phyloP scores from a whole-genome alignment of 2,329 filamentous ascomycete species.

The Colletotrichum truncatum region DNA sequence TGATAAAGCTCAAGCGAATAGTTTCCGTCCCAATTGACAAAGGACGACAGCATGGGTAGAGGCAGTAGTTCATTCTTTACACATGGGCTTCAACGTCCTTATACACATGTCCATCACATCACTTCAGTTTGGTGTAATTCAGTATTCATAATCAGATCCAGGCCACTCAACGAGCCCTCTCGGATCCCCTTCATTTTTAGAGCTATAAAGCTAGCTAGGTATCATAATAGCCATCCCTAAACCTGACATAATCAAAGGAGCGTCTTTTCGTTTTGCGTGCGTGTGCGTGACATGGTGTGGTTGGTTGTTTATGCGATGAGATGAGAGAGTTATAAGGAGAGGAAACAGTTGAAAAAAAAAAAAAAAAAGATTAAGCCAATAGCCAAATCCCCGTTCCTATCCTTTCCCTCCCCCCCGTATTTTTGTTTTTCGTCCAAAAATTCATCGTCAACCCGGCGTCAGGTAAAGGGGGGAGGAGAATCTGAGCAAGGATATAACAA shows the following conservation, averaged over 20 bases:
- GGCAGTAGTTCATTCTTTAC: too few species aligned
- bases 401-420: conserved; percentile 29
- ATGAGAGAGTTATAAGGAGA: background rate
- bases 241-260: conserved; percentile 3
- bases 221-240: conserved; percentile 20
- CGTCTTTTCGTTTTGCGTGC: background rate
- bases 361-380: conserved; percentile 15
- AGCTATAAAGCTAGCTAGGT: conserved; percentile 9
- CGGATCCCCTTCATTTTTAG: conserved; percentile 5
- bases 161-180: background rate
- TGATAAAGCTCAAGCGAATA: too few species aligned
- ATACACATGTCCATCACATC: background rate
- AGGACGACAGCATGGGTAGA: too few species aligned
- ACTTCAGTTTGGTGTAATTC: background rate
- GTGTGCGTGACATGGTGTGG: background rate
- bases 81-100: background rate
- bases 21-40: too few species aligned
- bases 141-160: background rate
- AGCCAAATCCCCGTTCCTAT: conserved; percentile 24
- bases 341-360: background rate
- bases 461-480: conserved; percentile 32
- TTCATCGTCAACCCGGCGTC: conserved; percentile 35
- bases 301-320: background rate
- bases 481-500: conserved; percentile 32
- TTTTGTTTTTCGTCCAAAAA: conserved; percentile 31